Evolutionary conservation across 805 yeast species (phyloP).

Genomic region (Saccharomycopsis olivae): DNA sequence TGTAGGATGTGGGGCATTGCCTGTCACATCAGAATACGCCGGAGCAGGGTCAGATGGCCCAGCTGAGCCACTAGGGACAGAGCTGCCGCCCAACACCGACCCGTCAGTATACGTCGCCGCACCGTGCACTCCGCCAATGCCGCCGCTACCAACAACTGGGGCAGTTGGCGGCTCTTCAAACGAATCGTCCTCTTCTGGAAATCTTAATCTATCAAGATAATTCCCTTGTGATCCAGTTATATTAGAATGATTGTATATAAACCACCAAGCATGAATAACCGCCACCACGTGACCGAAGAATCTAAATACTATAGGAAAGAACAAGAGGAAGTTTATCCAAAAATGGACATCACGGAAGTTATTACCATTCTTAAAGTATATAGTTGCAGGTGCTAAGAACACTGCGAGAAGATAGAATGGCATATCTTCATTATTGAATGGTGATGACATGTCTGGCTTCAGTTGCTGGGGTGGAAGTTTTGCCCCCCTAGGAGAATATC

Average conservation of each 20-base stretch:
- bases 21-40: slow-evolving; percentile 9
- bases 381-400: slow-evolving; percentile 17
- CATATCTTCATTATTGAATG: slow-evolving; percentile 18
- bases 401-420: slow-evolving; percentile 17
- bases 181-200: slow-evolving; percentile 1
- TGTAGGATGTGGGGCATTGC: background rate
- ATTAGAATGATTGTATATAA: slow-evolving; percentile 16
- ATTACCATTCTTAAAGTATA: slow-evolving; percentile 17
- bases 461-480: no score
- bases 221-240: slow-evolving; percentile 7
- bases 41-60: background rate
- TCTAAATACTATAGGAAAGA: slow-evolving; percentile 14
- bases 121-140: no score
- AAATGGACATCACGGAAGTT: slow-evolving; percentile 17
- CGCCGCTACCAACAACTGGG: no score
- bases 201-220: slow-evolving; percentile 13
- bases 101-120: no score
- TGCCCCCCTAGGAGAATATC: no score
- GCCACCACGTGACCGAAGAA: slow-evolving; percentile 18
- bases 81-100: no score
- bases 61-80: background rate
- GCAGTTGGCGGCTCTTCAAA: no score
- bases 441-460: slow-evolving; percentile 6
- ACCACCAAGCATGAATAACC: slow-evolving; percentile 19
- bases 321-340: slow-evolving; percentile 15